Evolutionary conservation across 345 rosid genomes (phyloP).

Genomic region (Arabis alpina): DNA sequence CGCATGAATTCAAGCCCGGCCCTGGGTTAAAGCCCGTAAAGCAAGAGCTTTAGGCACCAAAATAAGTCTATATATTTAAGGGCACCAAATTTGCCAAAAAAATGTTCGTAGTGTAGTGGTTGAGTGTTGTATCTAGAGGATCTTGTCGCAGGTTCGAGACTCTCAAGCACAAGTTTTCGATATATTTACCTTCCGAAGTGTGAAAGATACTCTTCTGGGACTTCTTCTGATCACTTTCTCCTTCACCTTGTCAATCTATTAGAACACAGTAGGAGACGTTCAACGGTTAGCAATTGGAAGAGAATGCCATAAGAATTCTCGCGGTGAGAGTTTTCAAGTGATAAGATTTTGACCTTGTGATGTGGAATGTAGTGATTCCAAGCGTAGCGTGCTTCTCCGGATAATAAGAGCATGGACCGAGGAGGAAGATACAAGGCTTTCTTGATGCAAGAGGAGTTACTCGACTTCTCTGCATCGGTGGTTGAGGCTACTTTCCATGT

Average conservation of each 20-base stretch:
- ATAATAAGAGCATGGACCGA: constrained; percentile 85
- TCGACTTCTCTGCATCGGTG: constrained; percentile 45
- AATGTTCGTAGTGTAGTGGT: no score
- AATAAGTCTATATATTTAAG: no score
- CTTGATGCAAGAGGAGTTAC: constrained; percentile 48
- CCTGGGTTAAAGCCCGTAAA: no score
- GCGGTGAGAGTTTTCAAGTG: neutral
- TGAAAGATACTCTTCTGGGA: constrained; percentile 86
- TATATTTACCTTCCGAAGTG: constrained; percentile 73
- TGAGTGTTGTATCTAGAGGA: no score
- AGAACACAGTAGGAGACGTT: constrained; percentile 18
- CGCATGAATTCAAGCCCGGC: neutral
- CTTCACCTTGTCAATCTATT: constrained; percentile 82
- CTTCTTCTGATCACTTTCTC: constrained; percentile 67
- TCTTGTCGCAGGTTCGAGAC: no score
- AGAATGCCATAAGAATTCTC: neutral
- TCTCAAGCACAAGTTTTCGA: neutral
- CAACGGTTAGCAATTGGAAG: constrained; percentile 5
- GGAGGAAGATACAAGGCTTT: constrained; percentile 85
- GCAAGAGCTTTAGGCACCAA: no score
- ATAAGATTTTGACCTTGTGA: constrained; percentile 67
- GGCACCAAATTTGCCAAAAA: no score
- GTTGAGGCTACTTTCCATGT: constrained; percentile 48
- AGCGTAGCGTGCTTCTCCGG: constrained; percentile 95
- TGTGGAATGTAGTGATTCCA: constrained; percentile 99